Conservation (phyloP, 768 basidiomycete genomes). For the Chiua virens region DNA sequence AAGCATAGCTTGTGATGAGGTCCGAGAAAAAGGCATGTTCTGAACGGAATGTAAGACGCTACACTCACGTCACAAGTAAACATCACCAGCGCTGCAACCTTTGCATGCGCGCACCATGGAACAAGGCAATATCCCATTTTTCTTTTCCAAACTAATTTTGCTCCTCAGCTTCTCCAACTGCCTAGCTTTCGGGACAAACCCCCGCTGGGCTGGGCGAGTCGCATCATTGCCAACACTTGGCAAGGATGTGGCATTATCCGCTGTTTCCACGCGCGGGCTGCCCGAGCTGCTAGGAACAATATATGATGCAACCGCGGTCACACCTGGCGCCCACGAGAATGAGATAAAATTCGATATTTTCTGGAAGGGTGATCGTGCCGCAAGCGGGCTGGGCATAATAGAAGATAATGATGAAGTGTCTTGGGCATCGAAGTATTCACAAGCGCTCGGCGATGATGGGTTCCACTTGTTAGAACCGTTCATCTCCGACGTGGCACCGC, state of each 20-base stretch:
- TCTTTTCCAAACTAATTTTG: slow-evolving; percentile 47
- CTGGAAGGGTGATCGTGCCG: slow-evolving; percentile 59
- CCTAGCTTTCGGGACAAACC: slow-evolving; percentile 60
- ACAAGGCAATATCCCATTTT: slow-evolving; percentile 17
- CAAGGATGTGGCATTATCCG: slow-evolving; percentile 9
- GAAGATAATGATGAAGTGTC: slow-evolving; percentile 43
- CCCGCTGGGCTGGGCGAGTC: slow-evolving; percentile 24
- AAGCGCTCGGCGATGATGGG: slow-evolving; percentile 12
- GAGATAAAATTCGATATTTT: slow-evolving; percentile 62
- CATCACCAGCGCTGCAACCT: slow-evolving; percentile 22
- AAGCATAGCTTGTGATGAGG: slow-evolving; percentile 9
- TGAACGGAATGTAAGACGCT: slow-evolving; percentile 6
- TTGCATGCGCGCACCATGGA: slow-evolving; percentile 29
- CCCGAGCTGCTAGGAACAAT: slow-evolving; percentile 19
- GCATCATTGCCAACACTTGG: slow-evolving; percentile 7
- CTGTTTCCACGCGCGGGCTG: slow-evolving; percentile 5
- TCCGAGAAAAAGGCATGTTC: slow-evolving; percentile 8
- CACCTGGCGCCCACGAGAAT: slow-evolving; percentile 50
- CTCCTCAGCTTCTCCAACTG: slow-evolving; percentile 64
- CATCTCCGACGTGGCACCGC: slow-evolving; percentile 25
- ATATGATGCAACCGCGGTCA: slow-evolving; percentile 27
- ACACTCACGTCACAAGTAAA: slow-evolving; percentile 31
- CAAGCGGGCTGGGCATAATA: slow-evolving; percentile 51
- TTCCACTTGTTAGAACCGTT: slow-evolving; percentile 28
- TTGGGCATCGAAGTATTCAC: slow-evolving; percentile 28